Evolutionary conservation across 371 early-diverging fungal genomes (phyloP).

Genomic region (Lichtheimia corymbifera): DNA sequence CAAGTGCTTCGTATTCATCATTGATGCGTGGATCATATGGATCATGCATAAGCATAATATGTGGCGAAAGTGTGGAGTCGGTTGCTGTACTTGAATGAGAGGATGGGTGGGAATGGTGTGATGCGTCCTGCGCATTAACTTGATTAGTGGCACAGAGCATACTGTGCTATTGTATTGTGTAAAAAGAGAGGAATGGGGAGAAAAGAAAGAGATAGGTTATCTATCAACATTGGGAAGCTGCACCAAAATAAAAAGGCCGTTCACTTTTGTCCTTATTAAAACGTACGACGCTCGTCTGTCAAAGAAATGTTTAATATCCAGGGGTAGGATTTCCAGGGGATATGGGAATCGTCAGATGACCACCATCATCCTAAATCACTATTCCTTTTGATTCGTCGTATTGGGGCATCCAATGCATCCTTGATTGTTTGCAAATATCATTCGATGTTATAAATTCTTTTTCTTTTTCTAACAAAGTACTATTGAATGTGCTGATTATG

Average conservation of each 20-base stretch:
- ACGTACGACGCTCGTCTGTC: neutral
- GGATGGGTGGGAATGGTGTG: neutral
- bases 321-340: neutral
- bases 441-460: too few species aligned
- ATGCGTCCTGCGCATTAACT: conserved; percentile 17
- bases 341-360: too few species aligned
- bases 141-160: conserved; percentile 19
- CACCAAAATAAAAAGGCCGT: neutral
- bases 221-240: neutral
- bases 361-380: too few species aligned
- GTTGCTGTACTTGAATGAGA: neutral
- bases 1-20: conserved; percentile 37
- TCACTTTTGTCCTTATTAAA: conserved; percentile 15
- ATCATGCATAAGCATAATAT: conserved; percentile 11
- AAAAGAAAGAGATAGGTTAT: neutral
- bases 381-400: too few species aligned
- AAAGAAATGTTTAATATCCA: conserved; percentile 2
- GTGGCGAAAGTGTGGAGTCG: neutral
- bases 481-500: too few species aligned
- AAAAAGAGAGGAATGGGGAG: neutral
- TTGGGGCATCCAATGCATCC: too few species aligned
- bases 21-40: conserved; percentile 22
- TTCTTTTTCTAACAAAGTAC: too few species aligned
- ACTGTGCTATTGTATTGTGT: neutral
- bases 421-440: too few species aligned